A percentile compares a stretch with the other conserved stretches of the same genome.
Conservation (phyloP, 768 basidiomycete species). For the Leucosporidium yakuticum region DNA sequence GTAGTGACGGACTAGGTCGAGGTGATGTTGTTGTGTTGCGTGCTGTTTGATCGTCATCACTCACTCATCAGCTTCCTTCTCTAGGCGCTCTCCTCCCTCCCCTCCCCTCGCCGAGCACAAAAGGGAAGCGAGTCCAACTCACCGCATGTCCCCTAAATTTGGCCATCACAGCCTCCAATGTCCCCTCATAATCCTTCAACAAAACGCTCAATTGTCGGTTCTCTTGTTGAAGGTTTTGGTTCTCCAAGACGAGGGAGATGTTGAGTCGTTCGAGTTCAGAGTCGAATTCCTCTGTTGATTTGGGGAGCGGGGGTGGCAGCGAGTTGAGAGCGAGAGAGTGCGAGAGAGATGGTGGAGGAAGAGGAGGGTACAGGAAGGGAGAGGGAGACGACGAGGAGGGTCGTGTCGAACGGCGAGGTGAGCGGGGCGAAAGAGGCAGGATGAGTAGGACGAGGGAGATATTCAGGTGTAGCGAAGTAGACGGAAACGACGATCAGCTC, state of each 20-base stretch:
- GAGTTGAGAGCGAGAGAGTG: background rate
- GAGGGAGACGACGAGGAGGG: too few species aligned
- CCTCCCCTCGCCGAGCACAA: background rate
- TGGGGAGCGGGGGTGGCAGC: background rate
- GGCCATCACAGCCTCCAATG: constrained; percentile 91
- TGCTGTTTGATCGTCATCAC: constrained; percentile 52
- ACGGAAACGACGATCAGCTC: too few species aligned
- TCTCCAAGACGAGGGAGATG: constrained; percentile 85
- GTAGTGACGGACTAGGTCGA: constrained; percentile 81
- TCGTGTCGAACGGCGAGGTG: too few species aligned
- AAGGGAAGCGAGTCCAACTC: constrained; percentile 42
- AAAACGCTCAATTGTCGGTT: constrained; percentile 86
- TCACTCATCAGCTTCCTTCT: background rate
- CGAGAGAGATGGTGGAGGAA: background rate
- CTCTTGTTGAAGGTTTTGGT: constrained; percentile 83
- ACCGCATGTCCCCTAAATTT: constrained; percentile 91
- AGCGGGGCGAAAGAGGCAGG: too few species aligned
- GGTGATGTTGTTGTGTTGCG: constrained; percentile 86
- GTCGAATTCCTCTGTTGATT: constrained; percentile 69
- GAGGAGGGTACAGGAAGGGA: background rate
- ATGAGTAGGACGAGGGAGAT: too few species aligned
- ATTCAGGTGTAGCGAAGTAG: too few species aligned
- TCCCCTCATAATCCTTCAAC: constrained; percentile 88
- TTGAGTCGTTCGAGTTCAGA: constrained; percentile 86
- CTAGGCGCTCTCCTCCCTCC: too few species aligned